Percentiles rank a stretch among this genome's conserved stretches.
Conservation (phyloP, 331 rosid genomes). For the Saraca asoca region DNA sequence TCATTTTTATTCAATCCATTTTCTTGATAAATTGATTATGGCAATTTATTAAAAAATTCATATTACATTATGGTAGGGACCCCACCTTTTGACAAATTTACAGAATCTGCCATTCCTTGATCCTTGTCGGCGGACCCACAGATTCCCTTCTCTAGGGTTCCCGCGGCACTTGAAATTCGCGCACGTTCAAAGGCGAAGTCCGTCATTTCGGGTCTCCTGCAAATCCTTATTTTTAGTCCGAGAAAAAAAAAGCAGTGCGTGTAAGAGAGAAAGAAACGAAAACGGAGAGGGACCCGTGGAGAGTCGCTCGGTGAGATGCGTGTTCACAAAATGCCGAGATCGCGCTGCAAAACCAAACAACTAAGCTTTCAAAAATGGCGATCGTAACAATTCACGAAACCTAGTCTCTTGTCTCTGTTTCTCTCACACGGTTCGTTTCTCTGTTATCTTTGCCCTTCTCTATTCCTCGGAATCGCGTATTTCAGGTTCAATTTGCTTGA, state of each 20-base stretch:
- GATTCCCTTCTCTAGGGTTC: constrained; percentile 17
- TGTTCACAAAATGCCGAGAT: constrained; percentile 48
- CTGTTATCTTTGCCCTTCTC: not conserved
- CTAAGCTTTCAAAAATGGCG: constrained; percentile 38
- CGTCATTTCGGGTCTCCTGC: constrained; percentile 35
- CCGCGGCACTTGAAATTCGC: constrained; percentile 31
- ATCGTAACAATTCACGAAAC: constrained; percentile 25
- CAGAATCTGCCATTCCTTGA: not conserved
- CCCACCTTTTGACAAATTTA: not conserved
- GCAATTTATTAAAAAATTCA: too few species aligned
- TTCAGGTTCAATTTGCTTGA: constrained; percentile 16
- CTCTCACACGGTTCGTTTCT: not conserved
- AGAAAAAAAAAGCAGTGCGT: not conserved
- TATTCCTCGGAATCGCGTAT: not conserved
- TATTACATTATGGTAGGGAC: not conserved
- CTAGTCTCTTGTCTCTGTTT: not conserved
- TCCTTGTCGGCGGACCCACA: not conserved
- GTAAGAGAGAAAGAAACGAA: not conserved
- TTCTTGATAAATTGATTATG: too few species aligned
- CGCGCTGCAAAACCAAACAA: constrained; percentile 15
- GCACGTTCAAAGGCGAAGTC: constrained; percentile 31
- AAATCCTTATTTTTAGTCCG: not conserved
- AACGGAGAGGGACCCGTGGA: constrained; percentile 49
- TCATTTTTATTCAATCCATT: too few species aligned
- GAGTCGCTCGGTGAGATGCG: constrained; percentile 47